These are phyloP conservation scores for Cryptococcus sp. DNA, from an alignment of 1,284 basidiomycete species.

Conservation along the genomic window DNA sequence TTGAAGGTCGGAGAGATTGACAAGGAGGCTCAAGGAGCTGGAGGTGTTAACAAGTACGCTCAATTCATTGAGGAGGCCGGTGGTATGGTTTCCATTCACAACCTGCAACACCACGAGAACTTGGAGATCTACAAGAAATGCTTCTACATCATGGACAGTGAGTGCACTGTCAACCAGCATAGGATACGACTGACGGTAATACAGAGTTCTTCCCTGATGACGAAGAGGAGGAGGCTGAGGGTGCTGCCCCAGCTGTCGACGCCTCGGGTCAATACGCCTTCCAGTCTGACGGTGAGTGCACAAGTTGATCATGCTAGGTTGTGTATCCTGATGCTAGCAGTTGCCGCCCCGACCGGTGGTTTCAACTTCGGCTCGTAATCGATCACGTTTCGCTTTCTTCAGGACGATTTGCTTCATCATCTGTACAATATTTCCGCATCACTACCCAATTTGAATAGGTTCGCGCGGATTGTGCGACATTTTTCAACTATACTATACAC, in stretches of 20 bases:
- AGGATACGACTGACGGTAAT: not conserved
- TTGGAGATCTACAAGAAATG: slow-evolving; percentile 99
- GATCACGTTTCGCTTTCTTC: not conserved
- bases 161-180: slow-evolving; percentile 10
- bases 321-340: slow-evolving; percentile 26
- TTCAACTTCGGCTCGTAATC: slow-evolving; percentile 69
- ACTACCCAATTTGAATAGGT: not conserved
- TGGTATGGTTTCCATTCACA: slow-evolving; percentile 98
- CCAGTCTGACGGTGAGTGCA: slow-evolving; percentile 58
- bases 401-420: not conserved
- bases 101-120: slow-evolving; percentile 99
- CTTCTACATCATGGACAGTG: slow-evolving; percentile 96
- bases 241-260: slow-evolving; percentile 75
- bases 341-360: slow-evolving; percentile 83
- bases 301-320: not conserved
- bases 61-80: slow-evolving; percentile 95
- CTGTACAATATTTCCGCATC: not conserved
- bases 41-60: slow-evolving; percentile 88
- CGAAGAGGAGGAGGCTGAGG: slow-evolving; percentile 55
- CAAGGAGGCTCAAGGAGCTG: slow-evolving; percentile 75
- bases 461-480: not conserved
- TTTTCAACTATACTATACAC: not conserved
- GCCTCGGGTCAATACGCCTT: slow-evolving; percentile 81
- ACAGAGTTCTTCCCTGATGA: slow-evolving; percentile 47
- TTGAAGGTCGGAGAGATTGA: slow-evolving; percentile 97